phyloP scores from a whole-genome alignment of 495 filamentous ascomycete genomes.

The Thermothielavioides terrestris region DNA sequence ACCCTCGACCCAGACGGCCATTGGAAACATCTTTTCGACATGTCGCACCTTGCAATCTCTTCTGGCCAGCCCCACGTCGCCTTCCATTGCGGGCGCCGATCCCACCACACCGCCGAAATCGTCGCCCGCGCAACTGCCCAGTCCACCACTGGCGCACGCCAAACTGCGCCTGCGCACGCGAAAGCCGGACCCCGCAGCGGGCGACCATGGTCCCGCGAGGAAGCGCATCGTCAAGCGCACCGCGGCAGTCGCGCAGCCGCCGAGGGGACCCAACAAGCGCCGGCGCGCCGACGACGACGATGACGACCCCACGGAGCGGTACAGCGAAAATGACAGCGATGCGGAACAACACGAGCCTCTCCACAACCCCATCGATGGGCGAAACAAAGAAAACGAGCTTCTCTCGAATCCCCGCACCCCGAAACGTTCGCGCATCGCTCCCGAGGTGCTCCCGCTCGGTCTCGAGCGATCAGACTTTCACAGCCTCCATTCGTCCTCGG shows the following conservation, averaged over 20 bases:
- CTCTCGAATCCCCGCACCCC: constrained; percentile 48
- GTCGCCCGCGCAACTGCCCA: constrained; percentile 44
- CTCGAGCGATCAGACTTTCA: constrained; percentile 59
- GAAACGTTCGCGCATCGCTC: constrained; percentile 56
- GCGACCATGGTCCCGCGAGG: constrained; percentile 20
- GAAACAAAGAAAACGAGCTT: not conserved
- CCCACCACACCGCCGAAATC: constrained; percentile 40
- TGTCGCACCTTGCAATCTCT: constrained; percentile 67
- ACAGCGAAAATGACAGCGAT: constrained; percentile 36
- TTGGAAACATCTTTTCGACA: constrained; percentile 55
- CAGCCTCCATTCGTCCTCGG: constrained; percentile 35
- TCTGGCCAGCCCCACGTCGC: constrained; percentile 39
- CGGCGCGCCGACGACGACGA: constrained; percentile 49
- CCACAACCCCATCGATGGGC: not conserved
- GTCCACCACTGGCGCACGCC: constrained; percentile 43
- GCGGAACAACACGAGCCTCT: constrained; percentile 12
- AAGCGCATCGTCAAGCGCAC: constrained; percentile 45
- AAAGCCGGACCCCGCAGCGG: constrained; percentile 20
- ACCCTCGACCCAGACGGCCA: constrained; percentile 41
- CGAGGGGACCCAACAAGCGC: constrained; percentile 53
- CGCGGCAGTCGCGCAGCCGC: constrained; percentile 28
- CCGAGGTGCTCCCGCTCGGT: constrained; percentile 59
- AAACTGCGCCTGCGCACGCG: constrained; percentile 43
- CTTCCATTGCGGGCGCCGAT: constrained; percentile 26
- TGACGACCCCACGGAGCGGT: constrained; percentile 45